Conservation (phyloP, 176 grass and related monocot species). For the Eleusine coracana region DNA sequence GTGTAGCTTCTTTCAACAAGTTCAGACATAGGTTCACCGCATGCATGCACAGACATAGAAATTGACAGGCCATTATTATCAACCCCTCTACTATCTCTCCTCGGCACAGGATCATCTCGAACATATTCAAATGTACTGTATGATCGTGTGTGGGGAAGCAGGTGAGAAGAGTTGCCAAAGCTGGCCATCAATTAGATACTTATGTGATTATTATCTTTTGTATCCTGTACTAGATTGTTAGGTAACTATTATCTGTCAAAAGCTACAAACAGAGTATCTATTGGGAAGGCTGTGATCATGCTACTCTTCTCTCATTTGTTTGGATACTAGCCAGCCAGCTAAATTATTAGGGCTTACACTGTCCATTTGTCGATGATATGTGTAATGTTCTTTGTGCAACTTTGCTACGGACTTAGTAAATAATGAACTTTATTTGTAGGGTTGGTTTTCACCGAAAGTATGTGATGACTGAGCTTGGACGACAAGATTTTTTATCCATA, state of each 20-base stretch:
- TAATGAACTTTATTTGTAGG: slow-evolving; percentile 1
- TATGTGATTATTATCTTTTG: neutral
- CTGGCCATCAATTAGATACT: slow-evolving; percentile 39
- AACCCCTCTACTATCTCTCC: no score
- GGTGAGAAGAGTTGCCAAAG: slow-evolving; percentile 15
- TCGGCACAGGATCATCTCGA: no score
- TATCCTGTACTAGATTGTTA: slow-evolving; percentile 1
- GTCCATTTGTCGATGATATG: slow-evolving; percentile 50
- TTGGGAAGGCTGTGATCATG: slow-evolving; percentile 15
- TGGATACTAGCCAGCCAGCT: slow-evolving; percentile 39
- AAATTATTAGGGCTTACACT: slow-evolving; percentile 3
- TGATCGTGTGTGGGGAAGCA: slow-evolving; percentile 16
- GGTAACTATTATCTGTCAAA: slow-evolving; percentile 6
- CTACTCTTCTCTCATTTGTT: neutral
- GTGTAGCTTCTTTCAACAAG: slow-evolving; percentile 31
- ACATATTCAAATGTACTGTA: slow-evolving; percentile 1
- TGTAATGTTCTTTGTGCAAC: slow-evolving; percentile 31
- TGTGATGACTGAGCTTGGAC: slow-evolving; percentile 20
- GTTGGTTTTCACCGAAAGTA: slow-evolving; percentile 36
- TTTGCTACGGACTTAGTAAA: slow-evolving; percentile 13
- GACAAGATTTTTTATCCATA: neutral
- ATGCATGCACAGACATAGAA: slow-evolving; percentile 31
- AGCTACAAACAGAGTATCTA: slow-evolving; percentile 41
- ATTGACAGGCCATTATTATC: slow-evolving; percentile 15
- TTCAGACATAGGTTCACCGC: slow-evolving; percentile 36